phyloP scores from a whole-genome alignment of 2,329 filamentous ascomycete genomes.

The Phyllosticta citriasiana region DNA sequence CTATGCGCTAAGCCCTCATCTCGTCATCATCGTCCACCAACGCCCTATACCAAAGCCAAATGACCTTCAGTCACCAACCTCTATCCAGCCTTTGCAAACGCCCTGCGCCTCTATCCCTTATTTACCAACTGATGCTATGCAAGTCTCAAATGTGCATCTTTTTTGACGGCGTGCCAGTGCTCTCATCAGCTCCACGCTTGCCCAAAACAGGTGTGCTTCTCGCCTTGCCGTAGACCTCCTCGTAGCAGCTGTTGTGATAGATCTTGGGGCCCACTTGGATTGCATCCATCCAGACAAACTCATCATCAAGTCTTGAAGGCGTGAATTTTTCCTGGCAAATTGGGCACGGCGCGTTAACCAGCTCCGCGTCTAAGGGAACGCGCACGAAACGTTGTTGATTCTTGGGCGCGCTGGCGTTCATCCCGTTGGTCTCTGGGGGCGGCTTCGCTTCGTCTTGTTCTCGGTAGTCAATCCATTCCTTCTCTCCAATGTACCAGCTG shows the following conservation, averaged over 20 bases:
- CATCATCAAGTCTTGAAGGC: slow-evolving; percentile 80
- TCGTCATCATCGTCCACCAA: neutral
- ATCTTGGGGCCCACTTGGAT: slow-evolving; percentile 66
- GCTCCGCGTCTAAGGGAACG: slow-evolving; percentile 67
- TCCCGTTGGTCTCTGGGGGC: slow-evolving; percentile 28
- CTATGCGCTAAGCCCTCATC: neutral
- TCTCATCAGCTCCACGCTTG: slow-evolving; percentile 18
- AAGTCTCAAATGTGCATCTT: slow-evolving; percentile 6
- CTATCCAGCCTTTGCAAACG: slow-evolving; percentile 2
- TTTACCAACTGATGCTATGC: slow-evolving; percentile 2
- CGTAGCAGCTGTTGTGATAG: slow-evolving; percentile 84
- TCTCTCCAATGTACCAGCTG: slow-evolving; percentile 89
- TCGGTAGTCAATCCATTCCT: slow-evolving; percentile 84
- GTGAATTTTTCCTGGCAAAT: slow-evolving; percentile 96
- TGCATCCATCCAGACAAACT: slow-evolving; percentile 95
- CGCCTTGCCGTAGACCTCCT: slow-evolving; percentile 42
- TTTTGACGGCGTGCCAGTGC: slow-evolving; percentile 1
- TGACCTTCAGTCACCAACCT: neutral
- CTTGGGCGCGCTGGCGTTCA: slow-evolving; percentile 35
- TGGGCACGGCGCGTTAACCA: slow-evolving; percentile 71
- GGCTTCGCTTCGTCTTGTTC: slow-evolving; percentile 58
- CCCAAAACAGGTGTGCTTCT: slow-evolving; percentile 26
- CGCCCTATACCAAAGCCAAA: neutral
- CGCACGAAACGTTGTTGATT: slow-evolving; percentile 63
- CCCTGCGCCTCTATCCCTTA: slow-evolving; percentile 7